Evolutionary conservation across 352 stramenopile species (phyloP).

Genomic region (Phytophthora palmivora): DNA sequence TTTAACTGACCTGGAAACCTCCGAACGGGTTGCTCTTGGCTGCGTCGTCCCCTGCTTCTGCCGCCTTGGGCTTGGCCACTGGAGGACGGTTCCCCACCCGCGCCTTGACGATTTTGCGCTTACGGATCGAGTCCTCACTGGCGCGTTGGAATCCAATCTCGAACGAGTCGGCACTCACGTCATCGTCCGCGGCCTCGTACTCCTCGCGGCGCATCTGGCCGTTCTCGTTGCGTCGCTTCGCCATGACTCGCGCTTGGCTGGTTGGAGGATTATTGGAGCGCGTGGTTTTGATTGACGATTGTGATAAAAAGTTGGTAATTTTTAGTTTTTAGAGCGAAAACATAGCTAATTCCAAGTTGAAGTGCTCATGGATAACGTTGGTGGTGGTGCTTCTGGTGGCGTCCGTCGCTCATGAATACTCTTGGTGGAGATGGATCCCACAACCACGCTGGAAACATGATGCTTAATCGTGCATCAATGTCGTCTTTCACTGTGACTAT

Average conservation of each 20-base stretch:
- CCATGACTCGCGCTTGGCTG: conserved; percentile 38
- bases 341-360: too few relatives aligned
- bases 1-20: conserved; percentile 47
- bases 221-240: conserved; percentile 88
- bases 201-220: conserved; percentile 88
- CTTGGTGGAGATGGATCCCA: too few relatives aligned
- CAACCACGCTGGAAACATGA: too few relatives aligned
- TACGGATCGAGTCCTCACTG: conserved; percentile 68
- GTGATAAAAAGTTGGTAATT: too few relatives aligned
- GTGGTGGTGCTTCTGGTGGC: too few relatives aligned
- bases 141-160: conserved; percentile 77
- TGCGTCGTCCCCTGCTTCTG: conserved; percentile 6
- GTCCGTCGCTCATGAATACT: too few relatives aligned
- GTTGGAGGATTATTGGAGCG: too few relatives aligned
- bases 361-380: too few relatives aligned
- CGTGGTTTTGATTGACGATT: too few relatives aligned
- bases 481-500: too few relatives aligned
- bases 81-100: conserved; percentile 38
- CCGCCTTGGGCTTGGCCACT: conserved; percentile 22
- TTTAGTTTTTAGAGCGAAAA: too few relatives aligned
- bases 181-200: conserved; percentile 70
- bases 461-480: too few relatives aligned
- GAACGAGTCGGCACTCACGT: conserved; percentile 49
- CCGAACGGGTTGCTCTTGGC: conserved; percentile 50
- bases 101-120: conserved; percentile 85